Evolutionary conservation across 441 rosid species (phyloP), one percentile per base, ranked within the genome.

Genomic region (Adansonia rubrostipa): DNA sequence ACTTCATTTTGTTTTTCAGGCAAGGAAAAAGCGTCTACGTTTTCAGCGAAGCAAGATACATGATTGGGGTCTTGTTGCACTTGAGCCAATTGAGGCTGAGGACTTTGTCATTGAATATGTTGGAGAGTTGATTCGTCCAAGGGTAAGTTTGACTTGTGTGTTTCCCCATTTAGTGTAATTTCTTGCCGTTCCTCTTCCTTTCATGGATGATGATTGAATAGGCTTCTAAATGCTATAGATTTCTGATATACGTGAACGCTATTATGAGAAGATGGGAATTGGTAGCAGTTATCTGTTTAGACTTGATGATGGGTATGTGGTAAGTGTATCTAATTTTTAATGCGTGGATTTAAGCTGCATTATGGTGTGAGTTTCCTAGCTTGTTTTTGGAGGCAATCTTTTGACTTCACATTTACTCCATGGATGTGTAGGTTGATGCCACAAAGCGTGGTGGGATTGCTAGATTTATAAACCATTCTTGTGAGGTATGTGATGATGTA

Each of bases 401-500:
- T 73, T 51, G 73, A 76, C 69, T 82, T 79, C 42, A 51, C 68
- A 45, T 66, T 70, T 73, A 56, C 36, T 47, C 75, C 76, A 11
- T 81, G 77, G 47, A 60, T 78, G 22, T 80, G 68, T 81, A 96
- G 99, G 89, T 97, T 82, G 99, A 97, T 88, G 99, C 99, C 73
- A 97, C 99, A 74, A 97, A 94, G 87, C 92, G 97, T 84, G 99
- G 99, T 66, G 99, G 99, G 76, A 86, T 94, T 88, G 99, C 99
- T 44, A 91, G 99, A 87, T 97, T 97, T 86, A 93, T 97, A 84
- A 97, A 97, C 79, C 99, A 94, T 90, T 97, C 98, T 66, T 97
- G 99, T 75, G 95, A 97, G 92, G 99, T 93, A 91, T 54, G 61
- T 74, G 65, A 66, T 74, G 63, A 76, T 42, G 71, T 56, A 47